These are phyloP conservation scores for Ceriops decandra DNA, from an alignment of 345 rosid species.

Conservation along the genomic window DNA sequence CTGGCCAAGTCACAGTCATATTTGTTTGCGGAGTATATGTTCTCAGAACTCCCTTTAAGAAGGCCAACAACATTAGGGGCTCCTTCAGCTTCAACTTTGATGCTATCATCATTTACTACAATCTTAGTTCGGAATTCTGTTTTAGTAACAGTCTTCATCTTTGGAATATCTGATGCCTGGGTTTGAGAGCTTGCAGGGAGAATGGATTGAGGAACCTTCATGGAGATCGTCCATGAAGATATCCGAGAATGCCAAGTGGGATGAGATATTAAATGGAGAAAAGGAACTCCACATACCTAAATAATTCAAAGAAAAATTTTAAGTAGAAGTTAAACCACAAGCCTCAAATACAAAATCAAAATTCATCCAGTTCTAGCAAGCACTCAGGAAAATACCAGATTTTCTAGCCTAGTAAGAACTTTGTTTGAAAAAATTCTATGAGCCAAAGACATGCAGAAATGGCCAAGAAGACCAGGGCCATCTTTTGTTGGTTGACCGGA, in stretches of 20 bases:
- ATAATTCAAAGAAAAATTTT: conserved; percentile 3
- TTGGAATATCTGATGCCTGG: conserved; percentile 32
- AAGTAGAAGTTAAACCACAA: neutral
- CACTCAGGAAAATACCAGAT: conserved; percentile 50
- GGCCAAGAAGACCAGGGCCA: conserved; percentile 65
- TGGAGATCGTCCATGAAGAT: conserved; percentile 85
- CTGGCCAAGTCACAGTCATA: conserved; percentile 72
- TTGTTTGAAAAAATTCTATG: conserved; percentile 78
- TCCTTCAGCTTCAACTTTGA: conserved; percentile 83
- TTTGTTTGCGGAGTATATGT: conserved; percentile 60
- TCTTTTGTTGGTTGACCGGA: conserved; percentile 51
- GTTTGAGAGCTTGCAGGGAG: conserved; percentile 45
- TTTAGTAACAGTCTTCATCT: conserved; percentile 41
- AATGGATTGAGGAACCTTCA: conserved; percentile 74
- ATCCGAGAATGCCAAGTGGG: conserved; percentile 92
- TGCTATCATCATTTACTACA: conserved; percentile 66
- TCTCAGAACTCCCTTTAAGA: conserved; percentile 61
- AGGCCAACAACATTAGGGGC: conserved; percentile 78
- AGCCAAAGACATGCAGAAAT: conserved; percentile 81
- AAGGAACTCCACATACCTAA: conserved; percentile 76
- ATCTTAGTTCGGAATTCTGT: conserved; percentile 84
- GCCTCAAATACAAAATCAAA: conserved; percentile 2
- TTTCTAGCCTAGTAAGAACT: conserved; percentile 69
- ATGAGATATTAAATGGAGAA: conserved; percentile 81
- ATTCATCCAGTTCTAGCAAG: conserved; percentile 13